A percentile compares a stretch with the other conserved stretches of the same genome.
These are phyloP conservation scores for Calocybe cyanea DNA, from an alignment of 768 basidiomycete species.

Conservation along the genomic window DNA sequence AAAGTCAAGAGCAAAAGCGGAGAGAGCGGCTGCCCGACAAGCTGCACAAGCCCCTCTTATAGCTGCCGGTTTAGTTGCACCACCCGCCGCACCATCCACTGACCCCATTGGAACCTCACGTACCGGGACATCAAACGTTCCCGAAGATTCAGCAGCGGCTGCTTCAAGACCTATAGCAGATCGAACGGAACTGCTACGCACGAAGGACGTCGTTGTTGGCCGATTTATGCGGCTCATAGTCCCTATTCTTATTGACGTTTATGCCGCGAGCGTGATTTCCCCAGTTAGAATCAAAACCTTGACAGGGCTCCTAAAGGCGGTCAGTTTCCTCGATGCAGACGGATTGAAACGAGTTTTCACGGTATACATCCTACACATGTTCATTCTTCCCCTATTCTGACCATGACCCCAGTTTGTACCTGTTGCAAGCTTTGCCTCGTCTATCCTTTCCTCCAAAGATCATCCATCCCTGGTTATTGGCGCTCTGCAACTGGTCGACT, in stretches of 20 bases:
- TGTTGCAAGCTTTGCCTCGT: constrained; percentile 91
- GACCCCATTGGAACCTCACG: constrained; percentile 13
- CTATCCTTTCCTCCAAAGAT: constrained; percentile 90
- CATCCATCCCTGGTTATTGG: constrained; percentile 82
- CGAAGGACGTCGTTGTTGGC: constrained; percentile 70
- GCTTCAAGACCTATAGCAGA: constrained; percentile 40
- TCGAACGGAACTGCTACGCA: constrained; percentile 72
- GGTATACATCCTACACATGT: constrained; percentile 40
- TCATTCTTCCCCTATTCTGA: constrained; percentile 7
- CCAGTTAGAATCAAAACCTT: constrained; percentile 87
- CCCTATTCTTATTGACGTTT: constrained; percentile 96
- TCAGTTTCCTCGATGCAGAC: constrained; percentile 80
- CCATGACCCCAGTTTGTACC: constrained; percentile 70
- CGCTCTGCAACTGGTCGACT: constrained; percentile 90
- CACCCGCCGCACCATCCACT: constrained; percentile 24
- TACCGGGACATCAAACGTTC: constrained; percentile 34
- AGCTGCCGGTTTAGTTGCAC: constrained; percentile 14
- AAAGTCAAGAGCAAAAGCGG: constrained; percentile 82
- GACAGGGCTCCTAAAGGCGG: constrained; percentile 83
- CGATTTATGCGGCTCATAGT: constrained; percentile 87
- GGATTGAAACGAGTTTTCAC: constrained; percentile 73
- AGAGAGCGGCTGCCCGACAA: constrained; percentile 67
- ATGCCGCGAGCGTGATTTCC: constrained; percentile 92
- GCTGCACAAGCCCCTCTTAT: constrained; percentile 32
- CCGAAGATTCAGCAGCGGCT: constrained; percentile 28